Conservation (phyloP, 352 stramenopile species). For the Globisporangium spiculum region DNA sequence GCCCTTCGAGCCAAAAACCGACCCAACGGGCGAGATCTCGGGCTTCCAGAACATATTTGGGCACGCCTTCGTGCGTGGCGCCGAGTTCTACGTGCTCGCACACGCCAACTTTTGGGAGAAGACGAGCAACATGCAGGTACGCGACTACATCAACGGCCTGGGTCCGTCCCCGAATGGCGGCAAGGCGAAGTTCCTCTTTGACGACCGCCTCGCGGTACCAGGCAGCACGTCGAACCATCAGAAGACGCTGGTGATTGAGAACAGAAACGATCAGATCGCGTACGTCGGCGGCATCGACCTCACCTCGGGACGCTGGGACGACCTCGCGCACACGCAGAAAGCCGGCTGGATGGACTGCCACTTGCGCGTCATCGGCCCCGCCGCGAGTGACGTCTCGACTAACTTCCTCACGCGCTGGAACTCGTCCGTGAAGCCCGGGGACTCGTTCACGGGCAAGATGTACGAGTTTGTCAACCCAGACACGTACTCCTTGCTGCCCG, state of each 20-base stretch:
- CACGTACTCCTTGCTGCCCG: constrained; percentile 6
- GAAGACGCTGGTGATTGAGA: constrained; percentile 35
- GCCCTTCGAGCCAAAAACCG: constrained; percentile 8
- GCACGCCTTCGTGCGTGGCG: constrained; percentile 1
- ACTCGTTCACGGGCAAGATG: constrained; percentile 22
- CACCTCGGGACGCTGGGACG: constrained; percentile 29
- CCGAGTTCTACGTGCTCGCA: constrained; percentile 7
- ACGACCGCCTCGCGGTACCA: constrained; percentile 34
- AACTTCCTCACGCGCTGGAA: constrained; percentile 37
- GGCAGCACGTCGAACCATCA: constrained; percentile 41
- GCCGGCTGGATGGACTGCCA: constrained; percentile 32
- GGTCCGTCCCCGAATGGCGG: constrained; percentile 4
- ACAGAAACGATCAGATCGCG: constrained; percentile 9
- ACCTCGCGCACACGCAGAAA: constrained; percentile 23
- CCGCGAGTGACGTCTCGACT: constrained; percentile 21
- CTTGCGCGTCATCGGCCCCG: constrained; percentile 21
- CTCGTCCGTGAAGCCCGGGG: constrained; percentile 20
- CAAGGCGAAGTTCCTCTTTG: constrained; percentile 35
- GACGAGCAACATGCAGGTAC: not conserved
- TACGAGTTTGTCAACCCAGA: constrained; percentile 41
- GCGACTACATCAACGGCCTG: constrained; percentile 2
- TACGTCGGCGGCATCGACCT: constrained; percentile 38
- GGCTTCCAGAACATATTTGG: constrained; percentile 8
- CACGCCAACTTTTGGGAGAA: constrained; percentile 11
- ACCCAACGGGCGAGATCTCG: constrained; percentile 6